phyloP scores from a whole-genome alignment of 2,329 filamentous ascomycete species.

The Phyllosticta paracitricarpa region DNA sequence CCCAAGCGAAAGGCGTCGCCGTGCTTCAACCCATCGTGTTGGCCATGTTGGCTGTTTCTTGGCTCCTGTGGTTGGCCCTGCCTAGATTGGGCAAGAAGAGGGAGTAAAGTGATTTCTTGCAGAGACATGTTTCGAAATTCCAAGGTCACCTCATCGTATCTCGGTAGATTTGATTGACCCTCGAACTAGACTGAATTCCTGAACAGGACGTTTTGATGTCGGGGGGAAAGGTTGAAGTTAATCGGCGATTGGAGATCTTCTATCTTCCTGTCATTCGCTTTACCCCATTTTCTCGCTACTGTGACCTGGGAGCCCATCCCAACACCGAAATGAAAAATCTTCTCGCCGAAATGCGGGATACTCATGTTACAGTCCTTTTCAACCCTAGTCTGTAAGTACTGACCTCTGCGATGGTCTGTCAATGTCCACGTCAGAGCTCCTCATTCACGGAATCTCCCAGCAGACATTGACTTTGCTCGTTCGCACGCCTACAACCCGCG shows the following conservation, averaged over 20 bases:
- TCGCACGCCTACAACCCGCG: too few relatives aligned
- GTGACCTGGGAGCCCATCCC: too few relatives aligned
- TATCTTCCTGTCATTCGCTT: neutral
- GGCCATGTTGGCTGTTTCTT: constrained; percentile 41
- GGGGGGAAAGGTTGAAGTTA: neutral
- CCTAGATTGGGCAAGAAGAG: constrained; percentile 28
- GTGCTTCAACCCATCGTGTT: constrained; percentile 52
- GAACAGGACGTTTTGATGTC: neutral
- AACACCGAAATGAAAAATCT: too few relatives aligned
- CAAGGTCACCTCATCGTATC: neutral
- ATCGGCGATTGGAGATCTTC: neutral
- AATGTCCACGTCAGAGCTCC: too few relatives aligned
- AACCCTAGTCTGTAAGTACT: too few relatives aligned
- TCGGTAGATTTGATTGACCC: neutral
- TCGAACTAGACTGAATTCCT: neutral
- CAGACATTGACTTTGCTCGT: too few relatives aligned
- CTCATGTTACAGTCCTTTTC: too few relatives aligned
- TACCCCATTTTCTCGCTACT: neutral
- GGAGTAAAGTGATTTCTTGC: neutral
- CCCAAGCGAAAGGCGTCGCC: constrained; percentile 49
- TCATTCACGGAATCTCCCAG: too few relatives aligned
- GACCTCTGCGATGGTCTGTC: too few relatives aligned
- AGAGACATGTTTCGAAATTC: neutral
- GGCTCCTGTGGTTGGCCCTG: constrained; percentile 42
- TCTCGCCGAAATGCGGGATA: too few relatives aligned